Evolutionary conservation across 306 rosid genomes (phyloP), one percentile per base, ranked within the genome.

Genomic region (Fagus crenata): DNA sequence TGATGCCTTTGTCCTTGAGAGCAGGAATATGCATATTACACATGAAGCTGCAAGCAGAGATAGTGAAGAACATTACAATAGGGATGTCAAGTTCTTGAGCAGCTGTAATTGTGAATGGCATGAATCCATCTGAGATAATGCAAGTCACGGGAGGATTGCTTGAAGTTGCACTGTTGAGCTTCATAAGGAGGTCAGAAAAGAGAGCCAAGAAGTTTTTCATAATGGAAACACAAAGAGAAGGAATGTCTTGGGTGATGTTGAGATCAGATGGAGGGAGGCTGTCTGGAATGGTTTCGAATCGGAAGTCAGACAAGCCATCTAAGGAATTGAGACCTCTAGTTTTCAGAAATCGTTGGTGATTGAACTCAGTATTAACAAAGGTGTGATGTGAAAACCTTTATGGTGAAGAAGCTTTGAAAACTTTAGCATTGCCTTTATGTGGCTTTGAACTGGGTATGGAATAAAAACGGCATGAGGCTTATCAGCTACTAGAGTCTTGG

Each of bases 381-480:
- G 51, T 46, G n/a, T n/a, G 8, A 46, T 46, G 51, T 46, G 51
- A 46, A 46, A 46, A 13, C 4, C 14, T 46, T 46, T 46, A 46
- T 46, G 51, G 51, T 46, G 51, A 13, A 46, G 51, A 46, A 46
- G 51, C 51, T 46, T 46, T 46, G 51, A 46, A 46, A 46, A 46
- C 51, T 46, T 46, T 0, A 46, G 51, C 51, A 46, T 46, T 46
- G 51, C 51, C 11, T 46, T 46, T 46, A 46, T 46, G 14, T 46
- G 51, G 51, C 51, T 46, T 46, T 46, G 51, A 9, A 46, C 1
- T 9, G 14, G 51, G 11, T 7, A 46, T 46, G 51, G 51, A 46
- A 46, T n/a, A n/a, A 53, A 73, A 33, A 73, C 67, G 1, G 3
- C 68, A 73, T 73, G 77, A 56, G 77, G 77, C 53, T 37, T 73